These are phyloP conservation scores for Trichoderma polysporum DNA, from an alignment of 2,329 filamentous ascomycete species.

Conservation along the genomic window DNA sequence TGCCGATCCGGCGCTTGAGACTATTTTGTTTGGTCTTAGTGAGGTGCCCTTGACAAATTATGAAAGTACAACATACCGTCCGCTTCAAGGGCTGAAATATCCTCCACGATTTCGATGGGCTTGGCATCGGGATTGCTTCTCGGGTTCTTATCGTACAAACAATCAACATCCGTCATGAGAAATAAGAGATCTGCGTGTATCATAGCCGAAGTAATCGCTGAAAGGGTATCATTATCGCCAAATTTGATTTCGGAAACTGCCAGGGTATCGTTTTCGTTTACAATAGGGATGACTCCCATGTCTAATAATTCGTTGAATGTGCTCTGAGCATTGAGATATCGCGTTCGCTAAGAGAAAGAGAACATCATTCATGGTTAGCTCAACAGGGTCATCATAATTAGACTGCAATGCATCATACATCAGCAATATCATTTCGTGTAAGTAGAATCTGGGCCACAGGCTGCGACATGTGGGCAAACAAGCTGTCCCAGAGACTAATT, in stretches of 20 bases:
- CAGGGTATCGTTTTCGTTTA: constrained; percentile 97
- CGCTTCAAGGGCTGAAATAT: constrained; percentile 77
- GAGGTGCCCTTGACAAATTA: constrained; percentile 18
- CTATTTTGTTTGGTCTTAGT: constrained; percentile 40
- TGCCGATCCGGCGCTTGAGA: constrained; percentile 83
- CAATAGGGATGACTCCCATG: constrained; percentile 96
- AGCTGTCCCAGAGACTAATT: constrained; percentile 91
- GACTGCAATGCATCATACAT: constrained; percentile 53
- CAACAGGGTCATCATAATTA: too few species aligned
- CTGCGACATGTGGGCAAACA: constrained; percentile 85
- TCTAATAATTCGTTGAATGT: constrained; percentile 86
- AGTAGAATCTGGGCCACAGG: constrained; percentile 93
- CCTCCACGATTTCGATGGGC: constrained; percentile 88
- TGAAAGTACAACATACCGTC: constrained; percentile 58
- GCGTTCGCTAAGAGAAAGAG: constrained; percentile 35
- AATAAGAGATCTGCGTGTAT: constrained; percentile 95
- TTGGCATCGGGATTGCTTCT: constrained; percentile 79
- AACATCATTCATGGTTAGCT: neutral
- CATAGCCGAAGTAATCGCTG: constrained; percentile 95
- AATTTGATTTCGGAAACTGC: constrained; percentile 99
- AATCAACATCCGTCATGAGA: constrained; percentile 98
- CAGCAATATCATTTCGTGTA: constrained; percentile 93
- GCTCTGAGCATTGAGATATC: constrained; percentile 96
- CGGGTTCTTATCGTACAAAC: constrained; percentile 94
- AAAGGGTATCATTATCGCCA: constrained; percentile 96